phyloP scores from a whole-genome alignment of 805 yeast genomes.

The Wickerhamiella lipophila region DNA sequence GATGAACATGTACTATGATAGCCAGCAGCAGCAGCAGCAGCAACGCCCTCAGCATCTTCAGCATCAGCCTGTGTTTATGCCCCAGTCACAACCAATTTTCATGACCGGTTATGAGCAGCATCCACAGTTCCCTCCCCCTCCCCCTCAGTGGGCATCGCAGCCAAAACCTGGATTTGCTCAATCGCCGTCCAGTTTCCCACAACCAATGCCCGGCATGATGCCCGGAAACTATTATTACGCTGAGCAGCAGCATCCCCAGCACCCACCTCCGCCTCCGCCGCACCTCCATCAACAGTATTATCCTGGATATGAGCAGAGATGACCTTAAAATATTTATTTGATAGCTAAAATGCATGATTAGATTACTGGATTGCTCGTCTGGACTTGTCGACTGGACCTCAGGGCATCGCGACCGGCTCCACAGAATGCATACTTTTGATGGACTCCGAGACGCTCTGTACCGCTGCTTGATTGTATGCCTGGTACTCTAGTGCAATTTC shows the following conservation, averaged over 20 bases:
- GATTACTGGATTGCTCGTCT: too few relatives aligned
- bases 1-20: too few relatives aligned
- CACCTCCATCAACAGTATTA: background rate
- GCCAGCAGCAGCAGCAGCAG: conserved; percentile 14
- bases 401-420: background rate
- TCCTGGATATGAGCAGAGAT: background rate
- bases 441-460: background rate
- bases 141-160: background rate
- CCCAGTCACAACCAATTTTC: background rate
- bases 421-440: background rate
- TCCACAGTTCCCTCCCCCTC: background rate
- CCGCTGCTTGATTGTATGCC: background rate
- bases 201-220: conserved; percentile 5
- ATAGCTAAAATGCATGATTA: background rate
- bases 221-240: background rate
- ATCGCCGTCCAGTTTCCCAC: background rate
- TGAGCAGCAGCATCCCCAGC: conserved; percentile 1
- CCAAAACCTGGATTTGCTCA: background rate
- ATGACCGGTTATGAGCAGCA: conserved; percentile 8
- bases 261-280: background rate
- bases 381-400: too few relatives aligned
- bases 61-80: conserved; percentile 8
- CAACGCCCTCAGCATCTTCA: conserved; percentile 8
- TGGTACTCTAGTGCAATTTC: background rate
- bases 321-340: conserved; percentile 6